Percentiles rank a stretch among this genome's conserved stretches.
Conservation (phyloP, 2,329 filamentous ascomycete genomes). For the Colletotrichum sp. region DNA sequence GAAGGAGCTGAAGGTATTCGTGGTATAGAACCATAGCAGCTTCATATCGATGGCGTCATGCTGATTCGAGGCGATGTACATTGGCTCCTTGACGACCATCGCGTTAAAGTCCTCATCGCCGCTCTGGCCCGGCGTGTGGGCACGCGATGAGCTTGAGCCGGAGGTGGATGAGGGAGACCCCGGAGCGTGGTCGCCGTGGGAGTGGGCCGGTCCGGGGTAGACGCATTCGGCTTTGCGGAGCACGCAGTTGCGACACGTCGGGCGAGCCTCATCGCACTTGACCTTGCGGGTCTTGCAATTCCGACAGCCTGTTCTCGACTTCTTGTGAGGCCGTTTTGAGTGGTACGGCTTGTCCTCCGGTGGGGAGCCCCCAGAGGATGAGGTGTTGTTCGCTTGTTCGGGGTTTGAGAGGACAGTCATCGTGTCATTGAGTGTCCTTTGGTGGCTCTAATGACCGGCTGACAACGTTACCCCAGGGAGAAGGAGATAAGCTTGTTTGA, state of each 20-base stretch:
- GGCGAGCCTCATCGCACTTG: constrained; percentile 59
- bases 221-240: constrained; percentile 53
- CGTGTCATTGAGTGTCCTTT: neutral
- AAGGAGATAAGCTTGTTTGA: neutral
- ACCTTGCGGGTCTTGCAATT: constrained; percentile 62
- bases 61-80: constrained; percentile 31
- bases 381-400: neutral
- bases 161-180: constrained; percentile 9
- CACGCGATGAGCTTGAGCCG: neutral
- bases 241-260: constrained; percentile 54
- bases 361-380: neutral
- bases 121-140: neutral
- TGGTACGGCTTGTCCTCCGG: constrained; percentile 35
- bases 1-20: constrained; percentile 51
- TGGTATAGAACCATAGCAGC: constrained; percentile 61
- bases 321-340: constrained; percentile 59
- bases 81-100: constrained; percentile 27
- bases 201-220: constrained; percentile 39
- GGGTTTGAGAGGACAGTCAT: constrained; percentile 10
- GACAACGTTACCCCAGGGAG: neutral
- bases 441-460: neutral
- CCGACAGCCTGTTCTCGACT: constrained; percentile 57
- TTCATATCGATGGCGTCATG: constrained; percentile 52
- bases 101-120: constrained; percentile 15
- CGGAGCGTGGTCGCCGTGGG: neutral